Conservation (phyloP, 2,329 filamentous ascomycete species). For the Plenodomus lindquistii region DNA sequence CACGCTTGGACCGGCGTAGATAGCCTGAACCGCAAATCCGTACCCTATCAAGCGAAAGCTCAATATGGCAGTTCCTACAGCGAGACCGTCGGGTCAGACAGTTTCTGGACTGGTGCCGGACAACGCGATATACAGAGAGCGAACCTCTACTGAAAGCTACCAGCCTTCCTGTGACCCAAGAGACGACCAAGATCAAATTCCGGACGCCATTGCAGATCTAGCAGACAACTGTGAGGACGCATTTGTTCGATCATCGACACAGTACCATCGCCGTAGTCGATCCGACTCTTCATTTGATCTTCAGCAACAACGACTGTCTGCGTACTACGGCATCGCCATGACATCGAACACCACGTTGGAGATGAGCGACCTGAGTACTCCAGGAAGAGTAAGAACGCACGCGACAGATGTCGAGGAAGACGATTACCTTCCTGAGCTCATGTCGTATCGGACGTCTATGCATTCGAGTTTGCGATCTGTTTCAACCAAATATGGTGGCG, state of each 20-base stretch:
- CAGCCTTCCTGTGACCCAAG: not conserved
- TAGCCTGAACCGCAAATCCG: not conserved
- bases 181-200: conserved; percentile 16
- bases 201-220: conserved; percentile 21
- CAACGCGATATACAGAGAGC: not conserved
- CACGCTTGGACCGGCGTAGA: not conserved
- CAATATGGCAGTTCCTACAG: conserved; percentile 2
- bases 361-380: conserved; percentile 6
- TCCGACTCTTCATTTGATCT: conserved; percentile 11
- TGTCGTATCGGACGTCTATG: conserved; percentile 11
- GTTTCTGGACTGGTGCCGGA: not conserved
- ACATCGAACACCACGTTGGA: conserved; percentile 9
- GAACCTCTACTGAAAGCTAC: not conserved
- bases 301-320: conserved; percentile 3
- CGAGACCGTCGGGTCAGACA: not conserved
- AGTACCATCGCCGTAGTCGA: conserved; percentile 3
- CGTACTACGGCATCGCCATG: conserved; percentile 6
- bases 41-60: not conserved
- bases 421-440: conserved; percentile 12
- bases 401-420: not conserved
- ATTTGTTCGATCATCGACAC: conserved; percentile 15
- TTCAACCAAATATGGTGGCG: conserved; percentile 4
- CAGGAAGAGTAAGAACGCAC: not conserved
- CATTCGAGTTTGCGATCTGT: conserved; percentile 13
- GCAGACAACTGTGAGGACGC: conserved; percentile 15